A percentile compares a stretch with the other conserved stretches of the same genome.
These are phyloP conservation scores for Castanea mollissima DNA, from an alignment of 306 rosid species.

Conservation along the genomic window DNA sequence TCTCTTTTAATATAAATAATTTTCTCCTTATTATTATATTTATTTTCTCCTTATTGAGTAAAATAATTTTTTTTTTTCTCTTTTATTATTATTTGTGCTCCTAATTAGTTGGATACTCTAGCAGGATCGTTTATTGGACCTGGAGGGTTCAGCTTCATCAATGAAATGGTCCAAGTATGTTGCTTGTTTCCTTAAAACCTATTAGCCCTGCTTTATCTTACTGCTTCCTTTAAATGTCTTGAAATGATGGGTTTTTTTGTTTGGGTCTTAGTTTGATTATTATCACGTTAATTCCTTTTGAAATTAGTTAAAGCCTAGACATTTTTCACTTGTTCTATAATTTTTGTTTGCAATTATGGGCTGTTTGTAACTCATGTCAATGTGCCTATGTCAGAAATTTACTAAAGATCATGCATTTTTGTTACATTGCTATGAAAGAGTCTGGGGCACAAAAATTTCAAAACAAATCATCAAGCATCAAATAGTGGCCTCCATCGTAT, in stretches of 20 bases:
- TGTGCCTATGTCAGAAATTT: neutral
- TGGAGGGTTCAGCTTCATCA: slow-evolving; percentile 87
- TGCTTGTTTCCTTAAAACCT: slow-evolving; percentile 20
- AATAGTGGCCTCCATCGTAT: neutral
- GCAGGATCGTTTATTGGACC: slow-evolving; percentile 95
- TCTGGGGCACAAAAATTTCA: neutral
- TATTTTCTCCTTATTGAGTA: too few species aligned
- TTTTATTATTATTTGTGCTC: neutral
- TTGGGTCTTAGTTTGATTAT: neutral
- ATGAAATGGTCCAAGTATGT: slow-evolving; percentile 98
- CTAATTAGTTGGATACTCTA: neutral
- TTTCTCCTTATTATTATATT: too few species aligned
- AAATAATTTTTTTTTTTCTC: neutral
- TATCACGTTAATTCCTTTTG: neutral
- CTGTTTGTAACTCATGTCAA: neutral
- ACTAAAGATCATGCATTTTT: neutral
- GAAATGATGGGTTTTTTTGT: neutral
- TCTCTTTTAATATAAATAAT: too few species aligned
- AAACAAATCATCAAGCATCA: neutral
- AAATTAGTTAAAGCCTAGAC: neutral
- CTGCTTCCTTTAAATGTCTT: neutral
- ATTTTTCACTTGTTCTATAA: neutral
- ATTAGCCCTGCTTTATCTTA: neutral
- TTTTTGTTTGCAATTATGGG: neutral
- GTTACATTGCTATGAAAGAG: neutral